phyloP scores from a whole-genome alignment of 2,329 filamentous ascomycete species.

The Fonsecaea pedrosoi region DNA sequence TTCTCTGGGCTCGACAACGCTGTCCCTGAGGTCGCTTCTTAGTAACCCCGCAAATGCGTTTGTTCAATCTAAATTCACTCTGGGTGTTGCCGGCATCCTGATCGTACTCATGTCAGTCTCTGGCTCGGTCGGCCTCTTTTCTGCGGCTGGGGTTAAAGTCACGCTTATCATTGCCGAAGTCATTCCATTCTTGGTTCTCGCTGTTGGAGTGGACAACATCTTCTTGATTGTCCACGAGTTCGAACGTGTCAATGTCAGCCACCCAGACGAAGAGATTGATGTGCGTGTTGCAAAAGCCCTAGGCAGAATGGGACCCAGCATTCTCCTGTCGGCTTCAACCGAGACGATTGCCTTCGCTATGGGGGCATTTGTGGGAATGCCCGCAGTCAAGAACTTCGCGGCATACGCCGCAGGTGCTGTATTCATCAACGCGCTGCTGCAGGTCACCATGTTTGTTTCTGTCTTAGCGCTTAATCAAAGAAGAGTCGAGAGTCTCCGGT shows the following conservation, averaged over 20 bases:
- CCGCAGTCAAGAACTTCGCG: conserved; percentile 95
- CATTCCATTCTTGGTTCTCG: conserved; percentile 94
- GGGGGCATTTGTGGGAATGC: conserved; percentile 95
- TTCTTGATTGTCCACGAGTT: conserved; percentile 99
- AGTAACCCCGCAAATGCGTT: conserved; percentile 82
- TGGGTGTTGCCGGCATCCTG: conserved; percentile 91
- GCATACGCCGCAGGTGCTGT: conserved; percentile 95
- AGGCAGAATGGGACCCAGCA: conserved; percentile 96
- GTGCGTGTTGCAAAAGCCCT: conserved; percentile 84
- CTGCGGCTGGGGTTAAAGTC: conserved; percentile 87
- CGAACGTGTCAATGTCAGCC: conserved; percentile 88
- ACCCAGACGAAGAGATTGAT: conserved; percentile 86
- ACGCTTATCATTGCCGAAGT: conserved; percentile 98
- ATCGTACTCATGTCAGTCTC: conserved; percentile 98
- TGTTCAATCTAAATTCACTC: conserved; percentile 94
- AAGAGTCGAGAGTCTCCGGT: conserved; percentile 84
- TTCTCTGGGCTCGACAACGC: conserved; percentile 84
- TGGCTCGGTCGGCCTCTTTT: conserved; percentile 93
- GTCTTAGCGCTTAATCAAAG: conserved; percentile 89
- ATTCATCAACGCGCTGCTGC: conserved; percentile 93
- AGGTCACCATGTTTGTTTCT: conserved; percentile 96
- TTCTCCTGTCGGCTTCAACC: conserved; percentile 90
- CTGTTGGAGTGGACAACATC: conserved; percentile 98
- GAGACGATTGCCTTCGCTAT: conserved; percentile 94
- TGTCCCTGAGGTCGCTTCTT: conserved; percentile 77